Percentiles rank a stretch among this genome's conserved stretches.
Conservation (phyloP, 208 protist genomes). For the Leishmania braziliensis region DNA sequence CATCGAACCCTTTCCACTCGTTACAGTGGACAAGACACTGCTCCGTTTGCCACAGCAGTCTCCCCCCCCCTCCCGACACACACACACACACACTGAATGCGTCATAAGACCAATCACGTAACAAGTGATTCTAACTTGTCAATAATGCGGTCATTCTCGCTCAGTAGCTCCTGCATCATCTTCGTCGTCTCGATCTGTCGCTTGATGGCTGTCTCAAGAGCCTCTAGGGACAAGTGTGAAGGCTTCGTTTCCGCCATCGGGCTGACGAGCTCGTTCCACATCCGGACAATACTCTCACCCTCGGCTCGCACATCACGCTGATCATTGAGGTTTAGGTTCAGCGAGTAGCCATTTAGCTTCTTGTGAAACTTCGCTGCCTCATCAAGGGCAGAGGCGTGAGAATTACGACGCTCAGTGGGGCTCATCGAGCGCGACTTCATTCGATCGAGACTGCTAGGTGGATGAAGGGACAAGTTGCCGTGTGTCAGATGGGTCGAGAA, state of each 20-base stretch:
- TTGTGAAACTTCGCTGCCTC: slow-evolving; percentile 43
- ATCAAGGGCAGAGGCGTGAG: slow-evolving; percentile 1
- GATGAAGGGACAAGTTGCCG: slow-evolving; percentile 9
- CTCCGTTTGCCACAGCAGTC: neutral
- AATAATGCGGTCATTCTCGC: slow-evolving; percentile 67
- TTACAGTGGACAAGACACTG: neutral
- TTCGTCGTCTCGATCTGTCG: slow-evolving; percentile 73
- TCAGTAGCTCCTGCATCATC: slow-evolving; percentile 53
- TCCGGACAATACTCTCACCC: slow-evolving; percentile 69
- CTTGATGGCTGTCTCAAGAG: slow-evolving; percentile 79
- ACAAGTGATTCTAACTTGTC: slow-evolving; percentile 63
- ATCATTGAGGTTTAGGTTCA: slow-evolving; percentile 52
- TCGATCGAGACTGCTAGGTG: slow-evolving; percentile 27
- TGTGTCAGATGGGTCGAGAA: neutral
- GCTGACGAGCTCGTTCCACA: slow-evolving; percentile 77
- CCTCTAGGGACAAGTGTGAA: slow-evolving; percentile 57
- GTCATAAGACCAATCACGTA: slow-evolving; percentile 10
- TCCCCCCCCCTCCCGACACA: neutral
- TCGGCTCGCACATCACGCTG: slow-evolving; percentile 37
- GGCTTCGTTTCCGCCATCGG: slow-evolving; percentile 44
- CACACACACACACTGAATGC: neutral
- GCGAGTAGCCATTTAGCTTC: slow-evolving; percentile 63
- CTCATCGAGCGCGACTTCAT: slow-evolving; percentile 22
- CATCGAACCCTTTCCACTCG: neutral
- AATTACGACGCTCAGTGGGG: neutral